phyloP scores from a whole-genome alignment of 208 protist genomes.

The Wallacemonas sp. region DNA sequence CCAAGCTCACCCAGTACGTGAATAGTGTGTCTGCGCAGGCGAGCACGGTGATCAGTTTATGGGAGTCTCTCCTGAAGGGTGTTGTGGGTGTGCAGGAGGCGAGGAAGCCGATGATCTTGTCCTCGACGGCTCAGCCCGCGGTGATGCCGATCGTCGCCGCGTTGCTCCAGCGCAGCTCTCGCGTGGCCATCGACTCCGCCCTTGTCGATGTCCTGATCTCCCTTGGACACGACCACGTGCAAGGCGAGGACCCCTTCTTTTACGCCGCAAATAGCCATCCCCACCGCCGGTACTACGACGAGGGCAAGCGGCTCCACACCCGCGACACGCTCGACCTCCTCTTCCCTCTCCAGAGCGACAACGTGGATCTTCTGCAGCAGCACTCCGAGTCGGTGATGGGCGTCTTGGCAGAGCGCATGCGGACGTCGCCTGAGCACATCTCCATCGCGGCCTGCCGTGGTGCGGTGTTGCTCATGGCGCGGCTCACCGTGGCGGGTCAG shows the following conservation, averaged over 20 bases:
- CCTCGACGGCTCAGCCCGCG: slow-evolving; percentile 30
- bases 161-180: slow-evolving; percentile 45
- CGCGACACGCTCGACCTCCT: slow-evolving; percentile 22
- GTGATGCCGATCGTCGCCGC: slow-evolving; percentile 41
- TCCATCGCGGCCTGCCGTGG: slow-evolving; percentile 71
- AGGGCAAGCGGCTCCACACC: not conserved
- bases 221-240: slow-evolving; percentile 76
- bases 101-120: slow-evolving; percentile 52
- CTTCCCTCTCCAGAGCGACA: slow-evolving; percentile 24
- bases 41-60: slow-evolving; percentile 42
- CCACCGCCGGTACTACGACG: slow-evolving; percentile 10
- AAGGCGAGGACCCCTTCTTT: slow-evolving; percentile 68
- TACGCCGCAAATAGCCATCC: slow-evolving; percentile 28
- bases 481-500: slow-evolving; percentile 31
- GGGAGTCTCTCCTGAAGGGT: slow-evolving; percentile 51
- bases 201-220: slow-evolving; percentile 74
- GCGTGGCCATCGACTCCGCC: slow-evolving; percentile 27
- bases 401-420: slow-evolving; percentile 37
- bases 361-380: slow-evolving; percentile 43
- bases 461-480: slow-evolving; percentile 63
- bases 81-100: slow-evolving; percentile 63
- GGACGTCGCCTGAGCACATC: slow-evolving; percentile 32
- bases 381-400: slow-evolving; percentile 38
- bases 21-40: slow-evolving; percentile 28
- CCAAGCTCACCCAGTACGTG: slow-evolving; percentile 29